Percentiles rank a stretch among this genome's conserved stretches.
phyloP scores from a whole-genome alignment of 257 asterid species.

The Solanum pennellii region DNA sequence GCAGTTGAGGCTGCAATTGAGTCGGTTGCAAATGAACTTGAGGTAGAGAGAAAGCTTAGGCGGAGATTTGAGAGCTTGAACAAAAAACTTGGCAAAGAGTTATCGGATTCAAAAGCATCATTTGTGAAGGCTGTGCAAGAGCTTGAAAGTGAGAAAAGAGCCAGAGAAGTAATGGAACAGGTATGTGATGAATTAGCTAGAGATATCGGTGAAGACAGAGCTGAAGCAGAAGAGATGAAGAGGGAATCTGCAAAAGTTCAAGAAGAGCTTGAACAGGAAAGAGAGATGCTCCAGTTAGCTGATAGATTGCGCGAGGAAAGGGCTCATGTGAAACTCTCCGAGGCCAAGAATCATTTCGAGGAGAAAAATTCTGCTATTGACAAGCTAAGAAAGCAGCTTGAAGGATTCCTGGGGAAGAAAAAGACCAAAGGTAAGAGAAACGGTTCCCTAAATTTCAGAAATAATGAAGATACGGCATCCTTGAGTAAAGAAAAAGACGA shows the following conservation, averaged over 20 bases:
- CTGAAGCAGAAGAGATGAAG: constrained; percentile 33
- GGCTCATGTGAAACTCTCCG: constrained; percentile 46
- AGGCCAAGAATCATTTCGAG: constrained; percentile 52
- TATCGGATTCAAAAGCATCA: constrained; percentile 49
- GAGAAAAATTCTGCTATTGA: constrained; percentile 56
- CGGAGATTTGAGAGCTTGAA: constrained; percentile 68
- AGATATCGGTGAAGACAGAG: constrained; percentile 51
- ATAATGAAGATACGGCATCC: constrained; percentile 21
- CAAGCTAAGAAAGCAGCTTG: constrained; percentile 73
- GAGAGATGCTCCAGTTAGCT: constrained; percentile 50
- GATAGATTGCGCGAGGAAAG: constrained; percentile 50
- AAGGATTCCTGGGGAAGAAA: constrained; percentile 53
- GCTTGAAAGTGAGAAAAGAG: constrained; percentile 64
- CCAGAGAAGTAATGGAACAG: constrained; percentile 60
- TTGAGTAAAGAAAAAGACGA: constrained; percentile 30
- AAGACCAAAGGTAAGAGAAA: constrained; percentile 15
- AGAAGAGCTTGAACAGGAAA: constrained; percentile 50
- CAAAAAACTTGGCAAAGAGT: constrained; percentile 67
- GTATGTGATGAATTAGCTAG: constrained; percentile 57
- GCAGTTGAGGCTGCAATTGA: constrained; percentile 53
- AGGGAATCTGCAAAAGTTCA: constrained; percentile 39
- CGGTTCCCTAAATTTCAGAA: constrained; percentile 1
- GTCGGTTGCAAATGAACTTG: constrained; percentile 53
- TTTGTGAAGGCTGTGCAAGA: constrained; percentile 52
- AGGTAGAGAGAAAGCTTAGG: constrained; percentile 63